Percentiles rank a stretch among this genome's conserved stretches.
These are phyloP conservation scores for Debaryomycetaceae sp. DNA, from an alignment of 1,139 yeast species.

Conservation along the genomic window DNA sequence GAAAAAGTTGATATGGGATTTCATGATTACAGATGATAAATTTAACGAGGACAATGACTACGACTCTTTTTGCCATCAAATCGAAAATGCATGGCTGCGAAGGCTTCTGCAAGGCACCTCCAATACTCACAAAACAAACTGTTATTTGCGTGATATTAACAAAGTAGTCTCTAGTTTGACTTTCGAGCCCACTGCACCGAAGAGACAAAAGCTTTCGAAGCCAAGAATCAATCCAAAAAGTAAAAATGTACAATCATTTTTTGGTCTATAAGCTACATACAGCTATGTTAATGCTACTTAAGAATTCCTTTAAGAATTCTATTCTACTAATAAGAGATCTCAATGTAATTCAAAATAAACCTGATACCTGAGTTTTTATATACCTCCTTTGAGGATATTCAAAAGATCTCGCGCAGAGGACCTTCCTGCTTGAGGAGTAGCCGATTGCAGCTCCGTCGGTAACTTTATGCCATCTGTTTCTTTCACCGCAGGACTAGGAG, in stretches of 20 bases:
- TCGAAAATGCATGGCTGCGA: background rate
- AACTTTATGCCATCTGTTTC: slow-evolving; percentile 1
- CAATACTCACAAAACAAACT: background rate
- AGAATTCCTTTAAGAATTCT: too few species aligned
- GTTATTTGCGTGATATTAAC: background rate
- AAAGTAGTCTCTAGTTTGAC: background rate
- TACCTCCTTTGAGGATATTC: slow-evolving; percentile 12
- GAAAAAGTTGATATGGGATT: slow-evolving; percentile 15
- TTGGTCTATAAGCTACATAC: slow-evolving; percentile 1
- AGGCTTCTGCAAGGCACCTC: background rate
- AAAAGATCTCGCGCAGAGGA: slow-evolving; percentile 13
- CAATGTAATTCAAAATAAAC: too few species aligned
- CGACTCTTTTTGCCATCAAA: background rate
- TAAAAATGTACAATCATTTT: slow-evolving; percentile 2
- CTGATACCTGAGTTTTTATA: background rate
- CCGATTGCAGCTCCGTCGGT: background rate
- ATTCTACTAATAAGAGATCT: too few species aligned
- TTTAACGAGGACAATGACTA: slow-evolving; percentile 1
- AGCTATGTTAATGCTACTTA: slow-evolving; percentile 1
- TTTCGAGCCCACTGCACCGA: background rate
- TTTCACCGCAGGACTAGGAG: background rate
- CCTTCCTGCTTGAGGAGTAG: background rate
- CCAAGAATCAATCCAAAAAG: background rate
- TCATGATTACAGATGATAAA: slow-evolving; percentile 14
- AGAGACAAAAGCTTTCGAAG: background rate